phyloP scores from a whole-genome alignment of 768 basidiomycete species.

The Arthromyces matolae region DNA sequence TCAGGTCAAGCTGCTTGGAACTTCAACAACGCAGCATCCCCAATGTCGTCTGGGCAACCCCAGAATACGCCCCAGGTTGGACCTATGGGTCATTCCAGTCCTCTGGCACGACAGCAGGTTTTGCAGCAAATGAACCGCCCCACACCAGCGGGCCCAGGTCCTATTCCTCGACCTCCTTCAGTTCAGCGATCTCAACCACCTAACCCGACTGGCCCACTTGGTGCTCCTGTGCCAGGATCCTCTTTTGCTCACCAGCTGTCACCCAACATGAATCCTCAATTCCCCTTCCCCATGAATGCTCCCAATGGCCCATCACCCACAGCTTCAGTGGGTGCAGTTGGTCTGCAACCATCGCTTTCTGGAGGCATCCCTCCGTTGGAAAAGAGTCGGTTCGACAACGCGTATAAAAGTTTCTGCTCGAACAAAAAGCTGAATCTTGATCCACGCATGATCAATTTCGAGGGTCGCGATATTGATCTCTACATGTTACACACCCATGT shows the following conservation, averaged over 20 bases:
- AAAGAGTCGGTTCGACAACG: slow-evolving; percentile 47
- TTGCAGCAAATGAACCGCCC: slow-evolving; percentile 23
- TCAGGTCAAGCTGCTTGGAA: slow-evolving; percentile 16
- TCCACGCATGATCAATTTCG: slow-evolving; percentile 40
- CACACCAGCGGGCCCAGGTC: slow-evolving; percentile 22
- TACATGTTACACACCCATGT: slow-evolving; percentile 56
- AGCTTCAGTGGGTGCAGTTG: slow-evolving; percentile 9
- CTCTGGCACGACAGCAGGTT: slow-evolving; percentile 28
- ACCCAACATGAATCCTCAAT: slow-evolving; percentile 29
- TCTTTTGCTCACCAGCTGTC: slow-evolving; percentile 30
- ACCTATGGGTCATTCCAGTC: slow-evolving; percentile 20
- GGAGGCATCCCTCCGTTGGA: slow-evolving; percentile 38
- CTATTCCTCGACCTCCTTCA: slow-evolving; percentile 33
- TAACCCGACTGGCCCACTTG: slow-evolving; percentile 2
- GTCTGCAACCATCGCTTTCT: slow-evolving; percentile 8
- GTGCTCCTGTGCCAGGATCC: slow-evolving; percentile 9
- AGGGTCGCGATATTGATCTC: slow-evolving; percentile 56
- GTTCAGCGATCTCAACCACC: slow-evolving; percentile 35
- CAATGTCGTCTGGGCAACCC: slow-evolving; percentile 3
- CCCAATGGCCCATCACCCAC: slow-evolving; percentile 7
- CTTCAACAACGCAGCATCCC: slow-evolving; percentile 5
- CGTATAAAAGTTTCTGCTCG: slow-evolving; percentile 46
- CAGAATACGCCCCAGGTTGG: slow-evolving; percentile 11
- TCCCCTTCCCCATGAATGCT: slow-evolving; percentile 14
- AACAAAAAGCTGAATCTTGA: slow-evolving; percentile 40